Evolutionary conservation across 345 rosid species (phyloP).

Genomic region (Citrus sp.): DNA sequence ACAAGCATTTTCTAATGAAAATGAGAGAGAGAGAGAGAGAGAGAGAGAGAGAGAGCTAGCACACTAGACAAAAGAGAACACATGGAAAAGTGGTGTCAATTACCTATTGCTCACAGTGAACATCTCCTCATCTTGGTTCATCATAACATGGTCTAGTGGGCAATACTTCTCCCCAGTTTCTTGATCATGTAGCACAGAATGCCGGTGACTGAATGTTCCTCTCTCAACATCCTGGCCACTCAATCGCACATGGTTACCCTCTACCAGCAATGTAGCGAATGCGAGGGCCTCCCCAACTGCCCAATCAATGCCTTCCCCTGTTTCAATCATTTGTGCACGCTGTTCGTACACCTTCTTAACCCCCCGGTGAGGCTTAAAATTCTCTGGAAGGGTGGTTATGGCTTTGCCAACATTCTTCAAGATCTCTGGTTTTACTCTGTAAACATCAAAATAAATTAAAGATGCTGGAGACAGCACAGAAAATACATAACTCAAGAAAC

Average conservation of each 20-base stretch:
- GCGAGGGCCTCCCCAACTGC: conserved; percentile 82
- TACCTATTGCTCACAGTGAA: conserved; percentile 91
- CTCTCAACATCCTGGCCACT: conserved; percentile 93
- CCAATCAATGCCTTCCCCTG: conserved; percentile 91
- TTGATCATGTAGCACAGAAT: conserved; percentile 74
- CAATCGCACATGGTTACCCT: conserved; percentile 87
- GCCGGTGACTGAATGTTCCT: conserved; percentile 87
- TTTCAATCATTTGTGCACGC: conserved; percentile 72
- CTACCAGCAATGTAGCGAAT: conserved; percentile 70
- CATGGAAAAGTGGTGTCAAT: background rate
- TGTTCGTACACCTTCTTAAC: conserved; percentile 79
- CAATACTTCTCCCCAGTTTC: conserved; percentile 69
- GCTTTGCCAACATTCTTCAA: conserved; percentile 82
- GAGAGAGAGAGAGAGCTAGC: background rate
- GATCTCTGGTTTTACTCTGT: conserved; percentile 81
- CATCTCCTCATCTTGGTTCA: conserved; percentile 75
- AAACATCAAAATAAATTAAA: conserved; percentile 12
- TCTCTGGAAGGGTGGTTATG: conserved; percentile 63
- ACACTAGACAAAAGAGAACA: background rate
- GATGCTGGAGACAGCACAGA: background rate
- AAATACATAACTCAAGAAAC: conserved; percentile 3
- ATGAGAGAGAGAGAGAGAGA: background rate
- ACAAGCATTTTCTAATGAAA: background rate
- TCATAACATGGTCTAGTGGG: conserved; percentile 67
- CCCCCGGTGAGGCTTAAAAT: conserved; percentile 69